phyloP scores from a whole-genome alignment of 2,329 filamentous ascomycete genomes.

The Colletotrichum australisinense region DNA sequence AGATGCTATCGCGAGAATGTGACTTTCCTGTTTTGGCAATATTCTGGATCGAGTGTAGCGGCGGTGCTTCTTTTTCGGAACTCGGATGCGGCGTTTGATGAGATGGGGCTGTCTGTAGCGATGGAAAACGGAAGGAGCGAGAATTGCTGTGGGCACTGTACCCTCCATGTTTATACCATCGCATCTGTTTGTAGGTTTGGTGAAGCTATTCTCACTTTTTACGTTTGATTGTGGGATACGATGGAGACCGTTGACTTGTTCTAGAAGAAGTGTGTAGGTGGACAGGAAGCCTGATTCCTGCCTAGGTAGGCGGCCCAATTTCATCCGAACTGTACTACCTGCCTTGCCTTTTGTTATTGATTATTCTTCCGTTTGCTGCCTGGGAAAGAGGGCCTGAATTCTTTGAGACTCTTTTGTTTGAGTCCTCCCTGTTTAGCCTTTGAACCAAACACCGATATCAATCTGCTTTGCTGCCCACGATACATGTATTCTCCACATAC shows the following conservation, averaged over 20 bases:
- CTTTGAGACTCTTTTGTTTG: background rate
- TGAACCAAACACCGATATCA: background rate
- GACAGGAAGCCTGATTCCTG: background rate
- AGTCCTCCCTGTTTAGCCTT: background rate
- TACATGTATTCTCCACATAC: background rate
- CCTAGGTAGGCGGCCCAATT: background rate
- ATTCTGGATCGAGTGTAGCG: background rate
- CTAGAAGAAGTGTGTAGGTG: background rate
- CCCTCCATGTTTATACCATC: background rate
- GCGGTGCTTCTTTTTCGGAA: background rate
- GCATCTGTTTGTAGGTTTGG: background rate
- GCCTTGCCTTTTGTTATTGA: background rate
- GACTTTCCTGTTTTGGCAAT: background rate
- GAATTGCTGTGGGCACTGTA: background rate
- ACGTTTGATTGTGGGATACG: background rate
- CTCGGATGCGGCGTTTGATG: background rate
- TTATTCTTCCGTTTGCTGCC: background rate
- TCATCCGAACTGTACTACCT: background rate
- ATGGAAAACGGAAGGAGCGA: background rate
- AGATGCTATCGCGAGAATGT: background rate
- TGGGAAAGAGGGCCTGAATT: background rate
- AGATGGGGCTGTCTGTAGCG: background rate
- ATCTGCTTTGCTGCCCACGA: background rate
- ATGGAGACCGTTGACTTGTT: background rate
- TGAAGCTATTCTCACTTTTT: background rate